Percentiles rank a stretch among this genome's conserved stretches.
These are phyloP conservation scores for Saturnispora sanitii DNA, from an alignment of 805 yeast species.

Conservation along the genomic window DNA sequence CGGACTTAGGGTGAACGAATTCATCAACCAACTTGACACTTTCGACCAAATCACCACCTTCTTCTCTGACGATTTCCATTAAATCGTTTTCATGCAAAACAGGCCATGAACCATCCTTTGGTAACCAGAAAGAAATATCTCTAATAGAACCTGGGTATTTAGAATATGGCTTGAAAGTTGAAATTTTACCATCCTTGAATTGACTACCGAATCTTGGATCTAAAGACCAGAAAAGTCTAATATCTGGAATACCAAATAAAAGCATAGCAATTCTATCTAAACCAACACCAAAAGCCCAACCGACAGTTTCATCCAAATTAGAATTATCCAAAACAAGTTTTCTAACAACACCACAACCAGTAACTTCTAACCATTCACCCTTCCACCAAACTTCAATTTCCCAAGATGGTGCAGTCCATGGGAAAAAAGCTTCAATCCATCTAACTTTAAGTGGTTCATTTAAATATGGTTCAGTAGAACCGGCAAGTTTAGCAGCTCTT, in stretches of 20 bases:
- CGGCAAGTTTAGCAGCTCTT: conserved; percentile 49
- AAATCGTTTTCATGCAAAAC: conserved; percentile 76
- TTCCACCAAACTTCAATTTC: conserved; percentile 99
- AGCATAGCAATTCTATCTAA: conserved; percentile 94
- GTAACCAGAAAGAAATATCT: conserved; percentile 90
- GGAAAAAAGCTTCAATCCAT: conserved; percentile 94
- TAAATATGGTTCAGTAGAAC: conserved; percentile 49
- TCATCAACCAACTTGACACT: conserved; percentile 73
- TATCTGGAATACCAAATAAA: conserved; percentile 90
- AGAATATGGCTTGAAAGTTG: conserved; percentile 78
- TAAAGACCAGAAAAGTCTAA: conserved; percentile 81
- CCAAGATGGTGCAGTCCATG: conserved; percentile 98
- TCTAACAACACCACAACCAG: conserved; percentile 89
- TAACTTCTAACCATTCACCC: conserved; percentile 94
- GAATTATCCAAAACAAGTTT: conserved; percentile 69
- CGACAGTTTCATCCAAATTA: conserved; percentile 56
- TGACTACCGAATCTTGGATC: conserved; percentile 73
- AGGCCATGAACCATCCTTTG: conserved; percentile 24
- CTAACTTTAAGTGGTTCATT: conserved; percentile 74
- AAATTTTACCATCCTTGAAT: conserved; percentile 54
- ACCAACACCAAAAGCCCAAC: conserved; percentile 98
- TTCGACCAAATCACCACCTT: conserved; percentile 84
- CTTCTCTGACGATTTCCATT: conserved; percentile 82
- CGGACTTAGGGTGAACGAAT: conserved; percentile 77
- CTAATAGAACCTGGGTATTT: conserved; percentile 80